phyloP scores from a whole-genome alignment of 148 eudicot genomes.

The Rhododendron ovatum region DNA sequence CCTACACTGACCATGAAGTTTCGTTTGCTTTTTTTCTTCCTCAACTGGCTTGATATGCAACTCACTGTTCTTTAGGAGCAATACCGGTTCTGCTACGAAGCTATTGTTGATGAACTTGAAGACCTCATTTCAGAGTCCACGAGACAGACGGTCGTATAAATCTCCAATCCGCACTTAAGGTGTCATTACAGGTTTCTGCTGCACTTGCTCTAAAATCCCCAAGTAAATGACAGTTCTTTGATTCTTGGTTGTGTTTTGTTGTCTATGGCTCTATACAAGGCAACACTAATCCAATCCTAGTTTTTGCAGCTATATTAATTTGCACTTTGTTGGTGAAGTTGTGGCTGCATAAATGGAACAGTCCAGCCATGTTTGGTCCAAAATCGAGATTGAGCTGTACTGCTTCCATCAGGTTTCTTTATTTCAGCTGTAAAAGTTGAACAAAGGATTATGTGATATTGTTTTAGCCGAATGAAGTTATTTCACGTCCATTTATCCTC shows the following conservation, averaged over 20 bases:
- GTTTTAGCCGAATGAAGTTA: too few species aligned
- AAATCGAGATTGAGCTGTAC: not conserved
- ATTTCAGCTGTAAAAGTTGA: not conserved
- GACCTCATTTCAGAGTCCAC: slow-evolving; percentile 48
- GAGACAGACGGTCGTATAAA: slow-evolving; percentile 12
- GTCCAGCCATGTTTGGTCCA: not conserved
- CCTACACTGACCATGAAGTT: not conserved
- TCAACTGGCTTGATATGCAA: not conserved
- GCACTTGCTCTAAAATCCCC: not conserved
- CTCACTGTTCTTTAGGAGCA: slow-evolving; percentile 56
- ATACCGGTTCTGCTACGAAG: slow-evolving; percentile 68
- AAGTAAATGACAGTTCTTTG: not conserved
- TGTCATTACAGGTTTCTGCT: not conserved
- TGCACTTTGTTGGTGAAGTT: not conserved
- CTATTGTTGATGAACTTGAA: slow-evolving; percentile 67
- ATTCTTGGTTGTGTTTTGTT: not conserved
- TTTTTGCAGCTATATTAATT: not conserved
- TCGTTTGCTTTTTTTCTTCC: not conserved
- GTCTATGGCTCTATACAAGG: not conserved
- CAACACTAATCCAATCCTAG: not conserved
- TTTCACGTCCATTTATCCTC: not conserved
- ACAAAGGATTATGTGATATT: not conserved
- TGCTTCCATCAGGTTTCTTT: too few species aligned
- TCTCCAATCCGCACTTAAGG: not conserved
- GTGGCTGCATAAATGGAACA: not conserved